Conservation (phyloP, 208 protist species). For the Trichomonas vaginalis region DNA sequence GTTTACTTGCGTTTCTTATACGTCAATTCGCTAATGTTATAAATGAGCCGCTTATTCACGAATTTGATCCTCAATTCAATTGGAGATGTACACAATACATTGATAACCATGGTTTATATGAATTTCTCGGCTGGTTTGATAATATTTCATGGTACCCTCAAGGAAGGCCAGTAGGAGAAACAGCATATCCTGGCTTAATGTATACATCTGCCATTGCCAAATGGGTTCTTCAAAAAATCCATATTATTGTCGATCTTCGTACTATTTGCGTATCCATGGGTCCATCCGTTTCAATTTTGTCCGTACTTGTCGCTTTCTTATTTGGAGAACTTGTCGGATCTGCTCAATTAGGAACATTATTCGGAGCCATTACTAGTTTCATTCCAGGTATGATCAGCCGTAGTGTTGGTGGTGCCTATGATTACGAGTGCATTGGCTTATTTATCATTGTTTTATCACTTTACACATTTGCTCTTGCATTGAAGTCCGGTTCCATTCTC, state of each 20-base stretch:
- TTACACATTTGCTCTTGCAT: conserved; percentile 62
- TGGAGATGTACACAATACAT: conserved; percentile 61
- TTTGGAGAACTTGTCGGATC: neutral
- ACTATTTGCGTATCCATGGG: conserved; percentile 71
- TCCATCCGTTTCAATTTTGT: neutral
- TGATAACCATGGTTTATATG: conserved; percentile 61
- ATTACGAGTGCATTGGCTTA: conserved; percentile 91
- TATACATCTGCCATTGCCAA: conserved; percentile 71
- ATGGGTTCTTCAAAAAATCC: conserved; percentile 52
- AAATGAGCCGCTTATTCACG: conserved; percentile 35
- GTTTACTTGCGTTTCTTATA: conserved; percentile 26
- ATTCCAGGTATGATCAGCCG: conserved; percentile 53
- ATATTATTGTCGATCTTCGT: conserved; percentile 67
- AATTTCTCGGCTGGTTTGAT: conserved; percentile 97
- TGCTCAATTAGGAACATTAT: neutral
- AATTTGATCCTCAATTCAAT: conserved; percentile 49
- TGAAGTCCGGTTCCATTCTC: conserved; percentile 62
- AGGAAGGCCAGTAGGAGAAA: conserved; percentile 83
- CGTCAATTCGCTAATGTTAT: conserved; percentile 30
- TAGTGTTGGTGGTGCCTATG: conserved; percentile 89
- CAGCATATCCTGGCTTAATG: conserved; percentile 88
- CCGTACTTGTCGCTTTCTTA: neutral
- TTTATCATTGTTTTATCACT: conserved; percentile 79
- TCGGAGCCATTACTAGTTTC: neutral
- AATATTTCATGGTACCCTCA: conserved; percentile 83